Percentiles rank a stretch among this genome's conserved stretches.
These are phyloP conservation scores for Podaxis carcinomalis DNA, from an alignment of 768 basidiomycete species.

Conservation along the genomic window DNA sequence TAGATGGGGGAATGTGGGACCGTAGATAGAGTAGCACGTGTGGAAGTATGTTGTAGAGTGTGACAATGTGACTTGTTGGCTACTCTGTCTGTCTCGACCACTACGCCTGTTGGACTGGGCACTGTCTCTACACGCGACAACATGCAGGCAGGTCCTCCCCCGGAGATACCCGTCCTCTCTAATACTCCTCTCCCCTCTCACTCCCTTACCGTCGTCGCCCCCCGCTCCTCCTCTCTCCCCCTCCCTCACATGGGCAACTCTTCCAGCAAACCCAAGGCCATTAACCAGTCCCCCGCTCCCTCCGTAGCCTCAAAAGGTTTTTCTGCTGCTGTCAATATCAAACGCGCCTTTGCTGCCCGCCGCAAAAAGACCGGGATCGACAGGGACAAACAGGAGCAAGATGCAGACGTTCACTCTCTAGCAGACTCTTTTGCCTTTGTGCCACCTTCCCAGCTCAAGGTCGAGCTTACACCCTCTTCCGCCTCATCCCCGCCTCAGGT, in stretches of 20 bases:
- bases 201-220: constrained; percentile 15
- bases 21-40: neutral
- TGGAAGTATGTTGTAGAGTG: constrained; percentile 3
- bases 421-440: constrained; percentile 2
- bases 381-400: constrained; percentile 1
- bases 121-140: constrained; percentile 6
- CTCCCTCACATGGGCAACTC: constrained; percentile 20
- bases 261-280: constrained; percentile 11
- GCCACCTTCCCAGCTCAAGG: constrained; percentile 13
- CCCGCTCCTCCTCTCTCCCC: constrained; percentile 17
- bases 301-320: constrained; percentile 25
- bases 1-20: neutral
- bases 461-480: constrained; percentile 17
- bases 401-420: neutral
- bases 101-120: neutral
- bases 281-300: neutral
- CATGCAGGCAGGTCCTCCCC: constrained; percentile 9
- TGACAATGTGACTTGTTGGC: constrained; percentile 6
- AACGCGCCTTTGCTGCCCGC: constrained; percentile 53
- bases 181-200: constrained; percentile 12
- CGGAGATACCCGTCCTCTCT: constrained; percentile 4
- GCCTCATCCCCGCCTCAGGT: constrained; percentile 17
- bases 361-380: constrained; percentile 55
- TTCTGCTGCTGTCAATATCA: constrained; percentile 42
- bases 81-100: neutral